phyloP scores from a whole-genome alignment of 306 rosid genomes.

The Lathyrus sativus region DNA sequence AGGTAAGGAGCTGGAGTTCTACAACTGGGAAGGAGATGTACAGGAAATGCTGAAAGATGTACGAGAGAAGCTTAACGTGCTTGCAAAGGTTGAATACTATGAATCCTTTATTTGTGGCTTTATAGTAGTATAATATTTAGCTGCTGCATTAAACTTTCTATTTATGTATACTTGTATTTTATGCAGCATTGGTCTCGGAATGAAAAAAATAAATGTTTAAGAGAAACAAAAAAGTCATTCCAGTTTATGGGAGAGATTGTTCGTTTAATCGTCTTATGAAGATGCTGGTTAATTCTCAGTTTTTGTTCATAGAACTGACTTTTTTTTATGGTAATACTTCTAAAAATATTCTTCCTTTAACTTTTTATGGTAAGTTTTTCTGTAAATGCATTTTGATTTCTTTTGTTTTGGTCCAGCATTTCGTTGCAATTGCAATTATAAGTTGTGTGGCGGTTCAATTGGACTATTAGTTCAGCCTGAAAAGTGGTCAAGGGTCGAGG shows the following conservation, averaged over 20 bases:
- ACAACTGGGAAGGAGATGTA: constrained; percentile 70
- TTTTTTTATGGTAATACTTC: constrained; percentile 36
- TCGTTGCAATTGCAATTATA: constrained; percentile 9
- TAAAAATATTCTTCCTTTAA: constrained; percentile 22
- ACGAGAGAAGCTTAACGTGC: constrained; percentile 80
- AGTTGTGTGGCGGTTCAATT: constrained; percentile 19
- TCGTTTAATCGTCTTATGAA: constrained; percentile 68
- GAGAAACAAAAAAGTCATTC: constrained; percentile 82
- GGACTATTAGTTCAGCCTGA: constrained; percentile 13
- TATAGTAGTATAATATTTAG: constrained; percentile 18
- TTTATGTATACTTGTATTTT: constrained; percentile 27
- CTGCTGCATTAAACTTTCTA: constrained; percentile 10
- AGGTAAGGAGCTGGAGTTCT: constrained; percentile 75
- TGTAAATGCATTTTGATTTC: neutral
- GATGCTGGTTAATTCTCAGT: constrained; percentile 11
- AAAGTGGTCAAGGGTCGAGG: neutral
- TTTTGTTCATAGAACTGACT: constrained; percentile 16
- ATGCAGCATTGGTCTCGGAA: constrained; percentile 85
- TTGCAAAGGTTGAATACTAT: constrained; percentile 64
- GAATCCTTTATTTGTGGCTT: constrained; percentile 29
- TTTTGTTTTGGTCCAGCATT: constrained; percentile 5
- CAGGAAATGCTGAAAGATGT: constrained; percentile 63
- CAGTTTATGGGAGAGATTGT: constrained; percentile 73
- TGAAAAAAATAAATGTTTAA: constrained; percentile 75
- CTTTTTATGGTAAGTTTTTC: neutral